phyloP scores from a whole-genome alignment of 805 yeast species.

The Suhomyces sp. region DNA sequence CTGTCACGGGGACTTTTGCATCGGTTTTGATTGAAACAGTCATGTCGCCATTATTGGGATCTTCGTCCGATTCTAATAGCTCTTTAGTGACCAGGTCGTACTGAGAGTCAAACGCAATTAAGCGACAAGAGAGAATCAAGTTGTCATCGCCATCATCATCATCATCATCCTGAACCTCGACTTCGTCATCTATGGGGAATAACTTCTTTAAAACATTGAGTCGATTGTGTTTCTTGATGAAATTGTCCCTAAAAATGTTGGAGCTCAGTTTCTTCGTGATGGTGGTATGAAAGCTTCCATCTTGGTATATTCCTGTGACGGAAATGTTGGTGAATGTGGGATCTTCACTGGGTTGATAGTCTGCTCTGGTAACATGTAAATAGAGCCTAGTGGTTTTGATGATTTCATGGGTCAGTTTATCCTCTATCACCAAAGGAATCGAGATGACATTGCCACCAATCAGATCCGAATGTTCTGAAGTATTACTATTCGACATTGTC shows the following conservation, averaged over 20 bases:
- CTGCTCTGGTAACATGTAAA: slow-evolving; percentile 14
- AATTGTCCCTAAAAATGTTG: slow-evolving; percentile 3
- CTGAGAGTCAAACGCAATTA: slow-evolving; percentile 4
- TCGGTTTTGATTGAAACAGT: slow-evolving; percentile 17
- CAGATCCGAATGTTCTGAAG: too few species aligned
- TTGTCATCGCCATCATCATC: not conserved
- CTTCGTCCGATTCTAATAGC: slow-evolving; percentile 10
- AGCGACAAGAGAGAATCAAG: slow-evolving; percentile 3
- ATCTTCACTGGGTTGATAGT: slow-evolving; percentile 6
- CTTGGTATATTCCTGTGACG: slow-evolving; percentile 18
- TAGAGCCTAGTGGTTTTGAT: slow-evolving; percentile 18
- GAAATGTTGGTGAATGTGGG: slow-evolving; percentile 13
- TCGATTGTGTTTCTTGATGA: slow-evolving; percentile 20
- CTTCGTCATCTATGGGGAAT: slow-evolving; percentile 12
- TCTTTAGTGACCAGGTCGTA: slow-evolving; percentile 5
- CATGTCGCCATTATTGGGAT: slow-evolving; percentile 9
- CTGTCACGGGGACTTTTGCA: slow-evolving; percentile 25
- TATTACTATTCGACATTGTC: too few species aligned
- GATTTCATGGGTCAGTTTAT: slow-evolving; percentile 9
- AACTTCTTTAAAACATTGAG: slow-evolving; percentile 13
- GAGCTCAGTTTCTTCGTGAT: slow-evolving; percentile 10
- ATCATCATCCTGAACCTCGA: slow-evolving; percentile 10
- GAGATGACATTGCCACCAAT: slow-evolving; percentile 7
- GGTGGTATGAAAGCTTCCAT: slow-evolving; percentile 20
- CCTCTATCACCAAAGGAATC: slow-evolving; percentile 20